phyloP scores from a whole-genome alignment of 2,329 filamentous ascomycete genomes.

The Colletotrichum sp. region DNA sequence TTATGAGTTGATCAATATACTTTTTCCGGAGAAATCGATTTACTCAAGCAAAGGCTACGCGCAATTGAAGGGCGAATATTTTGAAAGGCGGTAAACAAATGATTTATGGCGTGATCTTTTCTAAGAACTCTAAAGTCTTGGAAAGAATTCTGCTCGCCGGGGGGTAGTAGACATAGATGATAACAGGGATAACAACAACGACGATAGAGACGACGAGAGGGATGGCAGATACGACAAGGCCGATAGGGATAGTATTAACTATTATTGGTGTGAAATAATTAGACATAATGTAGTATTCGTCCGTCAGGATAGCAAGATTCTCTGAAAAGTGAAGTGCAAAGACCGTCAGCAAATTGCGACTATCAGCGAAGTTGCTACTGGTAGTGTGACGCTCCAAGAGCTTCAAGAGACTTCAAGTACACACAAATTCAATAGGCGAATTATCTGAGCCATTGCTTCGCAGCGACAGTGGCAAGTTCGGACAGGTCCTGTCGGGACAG shows the following conservation, averaged over 20 bases:
- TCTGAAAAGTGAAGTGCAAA: neutral
- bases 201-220: too few species aligned
- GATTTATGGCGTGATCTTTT: neutral
- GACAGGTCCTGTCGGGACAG: neutral
- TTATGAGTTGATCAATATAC: neutral
- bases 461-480: fast-evolving
- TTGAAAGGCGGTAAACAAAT: neutral
- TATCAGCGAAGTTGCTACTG: fast-evolving
- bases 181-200: too few species aligned
- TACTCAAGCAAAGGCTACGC: neutral
- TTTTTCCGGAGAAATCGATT: neutral
- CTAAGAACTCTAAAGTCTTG: neutral
- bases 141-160: neutral
- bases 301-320: too few species aligned
- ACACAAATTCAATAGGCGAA: neutral
- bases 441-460: neutral
- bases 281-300: fast-evolving
- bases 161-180: too few species aligned
- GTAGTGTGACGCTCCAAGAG: neutral
- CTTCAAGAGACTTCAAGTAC: neutral
- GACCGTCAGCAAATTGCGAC: neutral
- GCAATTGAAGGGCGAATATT: neutral
- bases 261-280: too few species aligned
- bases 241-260: too few species aligned
- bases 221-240: too few species aligned